Base-by-base conservation (phyloP, 306 rosid species). In the Notholithocarpus densiflorus region DNA sequence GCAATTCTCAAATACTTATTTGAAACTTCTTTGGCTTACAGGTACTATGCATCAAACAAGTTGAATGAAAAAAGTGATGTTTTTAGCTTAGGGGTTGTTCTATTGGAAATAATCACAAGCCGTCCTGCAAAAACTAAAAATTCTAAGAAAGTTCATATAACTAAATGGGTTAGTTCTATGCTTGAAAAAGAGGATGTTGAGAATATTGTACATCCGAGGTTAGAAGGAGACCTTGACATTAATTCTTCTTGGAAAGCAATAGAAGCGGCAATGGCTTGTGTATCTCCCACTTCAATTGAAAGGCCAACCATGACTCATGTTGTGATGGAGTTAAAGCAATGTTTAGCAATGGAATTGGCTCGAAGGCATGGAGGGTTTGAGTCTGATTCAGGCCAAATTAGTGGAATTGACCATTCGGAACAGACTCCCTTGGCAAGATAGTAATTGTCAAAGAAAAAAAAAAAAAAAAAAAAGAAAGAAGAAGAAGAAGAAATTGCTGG, bases 31-130 rank as follows among this genome's bases (percentile, higher is more conserved):
- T 75, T 62, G 24, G 15, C 77, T 5, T 68, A 76, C 52, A 89
- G 90, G 82, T 89, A 82, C 71, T 4, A 27, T 40, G 5, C 9
- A 69, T 60, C 90, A 37, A 84, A 75, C 75, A 80, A 76, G 72
- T 77, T 92, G 54, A 85, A 79, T 3, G 87, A 88, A 77, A 87
- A 88, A 77, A 88, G 89, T 57, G 89, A 90, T 74, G 89, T 86
- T 14, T 88, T 75, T 72, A 88, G 89, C 82, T 90, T 87, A 27
- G 89, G 93, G 69, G 86, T 90, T 11, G 87, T 87, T 20, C 57
- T 86, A 15, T 80, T 86, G 32, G 84, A 90, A 65, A 84, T 88
- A 13, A 79, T 87, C 76, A 89, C 92, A 27, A 53, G 92, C 19
- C 55, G 72, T 18, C 81, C 77, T 18, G 87, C 76, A 5, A 77